phyloP scores from a whole-genome alignment of 179 eudicot genomes.

The Beta corolliflora region DNA sequence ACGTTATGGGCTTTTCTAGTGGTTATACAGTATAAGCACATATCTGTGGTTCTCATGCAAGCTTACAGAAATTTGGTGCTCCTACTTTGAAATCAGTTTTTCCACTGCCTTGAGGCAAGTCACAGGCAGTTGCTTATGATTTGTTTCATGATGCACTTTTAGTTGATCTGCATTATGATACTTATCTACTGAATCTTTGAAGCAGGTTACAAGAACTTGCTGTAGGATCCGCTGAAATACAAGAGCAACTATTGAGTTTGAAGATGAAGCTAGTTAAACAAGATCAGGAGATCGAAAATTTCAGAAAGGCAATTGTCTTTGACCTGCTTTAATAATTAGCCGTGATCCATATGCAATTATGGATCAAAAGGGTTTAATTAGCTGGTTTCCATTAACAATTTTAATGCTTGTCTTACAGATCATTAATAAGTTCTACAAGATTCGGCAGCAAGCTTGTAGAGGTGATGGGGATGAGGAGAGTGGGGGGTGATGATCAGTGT shows the following conservation, averaged over 20 bases:
- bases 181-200: conserved; percentile 15
- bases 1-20: neutral
- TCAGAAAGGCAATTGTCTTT: conserved; percentile 53
- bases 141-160: neutral
- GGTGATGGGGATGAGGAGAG: conserved; percentile 39
- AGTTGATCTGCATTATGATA: neutral
- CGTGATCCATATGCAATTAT: neutral
- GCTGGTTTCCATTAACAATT: neutral
- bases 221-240: conserved; percentile 47
- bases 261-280: conserved; percentile 55
- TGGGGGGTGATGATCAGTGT: conserved; percentile 46
- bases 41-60: neutral
- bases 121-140: conserved; percentile 2
- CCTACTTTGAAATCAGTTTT: neutral
- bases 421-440: conserved; percentile 68
- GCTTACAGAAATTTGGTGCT: neutral
- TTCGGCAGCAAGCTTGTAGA: conserved; percentile 48
- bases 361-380: neutral
- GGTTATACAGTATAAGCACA: neutral
- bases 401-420: conserved; percentile 45
- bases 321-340: neutral
- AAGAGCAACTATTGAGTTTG: conserved; percentile 46
- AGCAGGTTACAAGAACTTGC: conserved; percentile 75
- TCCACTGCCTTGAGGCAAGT: neutral
- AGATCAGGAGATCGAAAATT: conserved; percentile 56